Percentiles rank a stretch among this genome's conserved stretches.
phyloP scores from a whole-genome alignment of 495 filamentous ascomycete genomes.

The Hyaloscypha variabilis region DNA sequence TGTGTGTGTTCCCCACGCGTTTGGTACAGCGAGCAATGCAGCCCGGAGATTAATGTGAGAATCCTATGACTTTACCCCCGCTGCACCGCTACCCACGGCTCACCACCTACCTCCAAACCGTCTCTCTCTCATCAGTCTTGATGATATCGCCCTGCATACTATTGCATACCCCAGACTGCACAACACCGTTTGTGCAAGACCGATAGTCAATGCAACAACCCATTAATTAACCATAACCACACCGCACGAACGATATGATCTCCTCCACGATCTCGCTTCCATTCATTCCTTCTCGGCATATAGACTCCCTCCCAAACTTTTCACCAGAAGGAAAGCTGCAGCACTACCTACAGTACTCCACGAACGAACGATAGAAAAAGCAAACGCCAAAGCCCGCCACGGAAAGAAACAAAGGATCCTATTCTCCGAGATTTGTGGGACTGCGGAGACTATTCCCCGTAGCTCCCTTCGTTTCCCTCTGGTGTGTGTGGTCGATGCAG shows the following conservation, averaged over 20 bases:
- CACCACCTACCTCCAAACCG: neutral
- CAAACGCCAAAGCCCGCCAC: too few species aligned
- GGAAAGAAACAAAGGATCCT: too few species aligned
- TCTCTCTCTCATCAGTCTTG: neutral
- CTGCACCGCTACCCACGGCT: neutral
- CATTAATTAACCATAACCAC: too few species aligned
- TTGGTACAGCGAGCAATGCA: slow-evolving; percentile 1
- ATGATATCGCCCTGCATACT: slow-evolving; percentile 14
- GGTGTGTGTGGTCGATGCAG: neutral
- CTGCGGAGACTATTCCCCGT: too few species aligned
- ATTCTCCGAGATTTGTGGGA: too few species aligned
- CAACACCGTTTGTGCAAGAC: too few species aligned
- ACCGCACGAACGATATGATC: too few species aligned
- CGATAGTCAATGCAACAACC: too few species aligned
- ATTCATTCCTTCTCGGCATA: neutral
- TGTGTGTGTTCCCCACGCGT: neutral
- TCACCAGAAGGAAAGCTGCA: too few species aligned
- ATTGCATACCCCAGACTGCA: slow-evolving; percentile 14
- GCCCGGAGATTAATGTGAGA: slow-evolving; percentile 2
- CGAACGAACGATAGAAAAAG: neutral
- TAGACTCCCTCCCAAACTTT: too few species aligned
- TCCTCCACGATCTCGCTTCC: neutral
- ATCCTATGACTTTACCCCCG: neutral
- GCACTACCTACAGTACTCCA: too few species aligned
- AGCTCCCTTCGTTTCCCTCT: neutral